These are phyloP conservation scores for Closterium sp. DNA, from an alignment of 139 green algal genomes.

Conservation along the genomic window DNA sequence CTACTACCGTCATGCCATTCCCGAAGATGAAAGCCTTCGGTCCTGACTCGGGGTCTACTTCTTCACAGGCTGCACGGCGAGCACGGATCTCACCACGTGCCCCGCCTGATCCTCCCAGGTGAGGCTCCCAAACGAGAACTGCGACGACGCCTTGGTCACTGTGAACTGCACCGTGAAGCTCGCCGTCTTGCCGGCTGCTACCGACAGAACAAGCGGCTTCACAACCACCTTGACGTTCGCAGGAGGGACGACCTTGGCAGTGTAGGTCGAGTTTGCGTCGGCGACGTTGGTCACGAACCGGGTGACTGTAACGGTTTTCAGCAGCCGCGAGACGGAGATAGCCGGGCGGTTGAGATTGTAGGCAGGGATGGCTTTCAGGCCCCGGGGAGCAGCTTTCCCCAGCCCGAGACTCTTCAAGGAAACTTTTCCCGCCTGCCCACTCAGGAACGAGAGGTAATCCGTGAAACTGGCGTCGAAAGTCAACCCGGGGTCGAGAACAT, in stretches of 20 bases:
- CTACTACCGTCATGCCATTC: no score
- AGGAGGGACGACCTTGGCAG: background rate
- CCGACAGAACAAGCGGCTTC: background rate
- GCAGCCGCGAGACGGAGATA: background rate
- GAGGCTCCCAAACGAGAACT: background rate
- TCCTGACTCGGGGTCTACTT: background rate
- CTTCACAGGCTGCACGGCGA: background rate
- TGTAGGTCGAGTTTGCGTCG: background rate
- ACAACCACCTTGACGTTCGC: background rate
- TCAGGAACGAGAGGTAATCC: background rate
- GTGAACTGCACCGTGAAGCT: background rate
- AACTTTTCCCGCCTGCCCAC: background rate
- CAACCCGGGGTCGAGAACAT: slow-evolving; percentile 17
- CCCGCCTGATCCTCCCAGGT: background rate
- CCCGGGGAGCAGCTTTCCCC: background rate
- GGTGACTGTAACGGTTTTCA: background rate
- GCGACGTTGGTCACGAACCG: background rate
- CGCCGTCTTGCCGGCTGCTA: background rate
- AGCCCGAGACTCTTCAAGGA: background rate
- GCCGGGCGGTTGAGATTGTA: background rate
- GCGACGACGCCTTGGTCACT: background rate
- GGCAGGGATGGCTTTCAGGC: background rate
- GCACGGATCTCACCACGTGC: background rate
- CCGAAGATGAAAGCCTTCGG: no score
- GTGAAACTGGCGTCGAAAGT: slow-evolving; percentile 7